Percentiles rank a stretch among this genome's conserved stretches.
Evolutionary conservation across 371 early-diverging fungal species (phyloP).

Genomic region (Rhizopus sp.): DNA sequence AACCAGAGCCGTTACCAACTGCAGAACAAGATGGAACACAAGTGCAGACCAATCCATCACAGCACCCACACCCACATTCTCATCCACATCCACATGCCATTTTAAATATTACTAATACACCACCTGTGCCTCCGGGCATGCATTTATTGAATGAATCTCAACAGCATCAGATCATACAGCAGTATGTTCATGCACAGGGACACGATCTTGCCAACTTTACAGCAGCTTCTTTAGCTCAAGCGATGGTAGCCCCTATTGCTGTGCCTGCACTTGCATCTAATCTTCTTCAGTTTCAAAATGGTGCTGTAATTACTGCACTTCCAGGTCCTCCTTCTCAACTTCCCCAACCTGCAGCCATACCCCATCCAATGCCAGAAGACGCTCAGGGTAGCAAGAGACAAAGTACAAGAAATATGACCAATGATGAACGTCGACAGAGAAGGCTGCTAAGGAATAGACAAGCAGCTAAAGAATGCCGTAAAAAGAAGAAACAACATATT

Average conservation of each 20-base stretch:
- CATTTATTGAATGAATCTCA: constrained; percentile 33
- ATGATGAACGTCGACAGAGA: constrained; percentile 77
- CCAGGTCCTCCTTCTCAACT: constrained; percentile 43
- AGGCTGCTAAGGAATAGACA: constrained; percentile 74
- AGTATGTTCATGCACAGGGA: constrained; percentile 45
- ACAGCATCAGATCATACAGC: constrained; percentile 46
- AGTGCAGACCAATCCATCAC: neutral
- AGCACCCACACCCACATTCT: constrained; percentile 1
- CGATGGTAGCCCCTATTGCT: constrained; percentile 54
- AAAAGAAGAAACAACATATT: constrained; percentile 81
- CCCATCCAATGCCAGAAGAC: constrained; percentile 18
- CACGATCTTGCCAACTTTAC: constrained; percentile 49
- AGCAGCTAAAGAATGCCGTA: constrained; percentile 84
- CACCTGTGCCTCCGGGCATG: constrained; percentile 24
- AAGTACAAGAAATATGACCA: constrained; percentile 47
- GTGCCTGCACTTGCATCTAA: constrained; percentile 37
- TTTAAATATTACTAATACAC: constrained; percentile 9
- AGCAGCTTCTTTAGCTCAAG: constrained; percentile 52
- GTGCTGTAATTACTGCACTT: constrained; percentile 49
- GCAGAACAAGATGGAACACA: neutral
- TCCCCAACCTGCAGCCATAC: constrained; percentile 17
- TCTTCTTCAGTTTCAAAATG: constrained; percentile 39
- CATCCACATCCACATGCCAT: constrained; percentile 9
- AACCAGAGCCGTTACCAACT: neutral
- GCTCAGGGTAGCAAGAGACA: constrained; percentile 29